Conservation (phyloP, 495 filamentous ascomycete species). For the Aspergillus hancockii region DNA sequence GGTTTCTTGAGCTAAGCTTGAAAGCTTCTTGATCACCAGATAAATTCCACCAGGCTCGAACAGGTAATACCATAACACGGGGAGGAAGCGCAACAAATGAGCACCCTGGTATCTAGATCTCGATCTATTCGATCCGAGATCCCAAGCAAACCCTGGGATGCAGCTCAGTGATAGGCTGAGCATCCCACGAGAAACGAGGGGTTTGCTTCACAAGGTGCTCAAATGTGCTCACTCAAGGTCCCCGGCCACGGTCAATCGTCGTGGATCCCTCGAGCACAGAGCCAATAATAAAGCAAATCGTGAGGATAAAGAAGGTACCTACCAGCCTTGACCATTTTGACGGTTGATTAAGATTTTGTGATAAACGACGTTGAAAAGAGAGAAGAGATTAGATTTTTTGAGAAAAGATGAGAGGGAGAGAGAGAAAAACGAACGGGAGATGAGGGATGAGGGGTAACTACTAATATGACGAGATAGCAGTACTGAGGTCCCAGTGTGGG, state of each 20-base stretch:
- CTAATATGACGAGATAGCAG: constrained; percentile 14
- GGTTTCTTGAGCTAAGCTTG: not conserved
- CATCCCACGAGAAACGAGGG: constrained; percentile 14
- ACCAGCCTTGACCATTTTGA: constrained; percentile 97
- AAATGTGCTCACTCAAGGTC: constrained; percentile 56
- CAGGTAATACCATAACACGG: constrained; percentile 6
- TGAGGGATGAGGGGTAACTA: constrained; percentile 26
- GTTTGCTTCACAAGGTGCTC: constrained; percentile 48
- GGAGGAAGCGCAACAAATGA: constrained; percentile 12
- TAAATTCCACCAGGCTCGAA: constrained; percentile 8
- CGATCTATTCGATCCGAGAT: constrained; percentile 11
- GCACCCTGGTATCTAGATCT: constrained; percentile 7
- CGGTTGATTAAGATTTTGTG: constrained; percentile 29
- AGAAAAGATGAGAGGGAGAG: constrained; percentile 17
- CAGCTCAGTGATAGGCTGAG: constrained; percentile 37
- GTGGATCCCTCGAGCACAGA: constrained; percentile 26
- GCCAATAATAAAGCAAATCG: constrained; percentile 24
- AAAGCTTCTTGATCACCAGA: constrained; percentile 1
- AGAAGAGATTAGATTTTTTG: constrained; percentile 16
- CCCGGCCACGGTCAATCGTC: constrained; percentile 35
- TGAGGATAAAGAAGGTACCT: constrained; percentile 40
- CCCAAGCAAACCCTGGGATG: constrained; percentile 3
- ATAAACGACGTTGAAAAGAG: constrained; percentile 9
- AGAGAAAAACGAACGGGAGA: constrained; percentile 15
- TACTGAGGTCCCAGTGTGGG: constrained; percentile 4